Conservation (phyloP, 2,329 filamentous ascomycete species). For the Lasiodiplodia gonubiensis region DNA sequence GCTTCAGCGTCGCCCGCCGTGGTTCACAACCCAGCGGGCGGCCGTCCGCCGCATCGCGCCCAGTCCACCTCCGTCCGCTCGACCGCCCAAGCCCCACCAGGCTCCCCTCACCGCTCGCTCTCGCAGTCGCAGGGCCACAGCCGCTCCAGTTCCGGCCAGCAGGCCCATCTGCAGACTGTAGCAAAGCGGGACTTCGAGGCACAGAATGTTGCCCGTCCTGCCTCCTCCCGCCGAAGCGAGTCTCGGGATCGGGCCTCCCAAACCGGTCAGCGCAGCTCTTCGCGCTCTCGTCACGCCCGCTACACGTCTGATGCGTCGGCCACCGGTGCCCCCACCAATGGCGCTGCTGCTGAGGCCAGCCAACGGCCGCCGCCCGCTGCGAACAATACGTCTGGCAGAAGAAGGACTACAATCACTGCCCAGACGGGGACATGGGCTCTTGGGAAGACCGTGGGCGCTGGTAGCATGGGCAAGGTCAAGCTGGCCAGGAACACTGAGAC, state of each 20-base stretch:
- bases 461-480: conserved; percentile 99
- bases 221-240: conserved; percentile 65
- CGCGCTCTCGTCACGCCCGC: conserved; percentile 45
- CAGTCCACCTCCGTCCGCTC: conserved; percentile 44
- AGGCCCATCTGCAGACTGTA: conserved; percentile 57
- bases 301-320: conserved; percentile 54
- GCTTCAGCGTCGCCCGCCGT: conserved; percentile 52
- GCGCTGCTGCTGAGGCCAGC: conserved; percentile 39
- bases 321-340: conserved; percentile 44
- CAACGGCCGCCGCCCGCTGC: conserved; percentile 14
- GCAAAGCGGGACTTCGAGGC: conserved; percentile 76
- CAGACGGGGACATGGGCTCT: conserved; percentile 88
- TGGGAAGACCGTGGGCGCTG: conserved; percentile 95
- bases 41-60: conserved; percentile 45
- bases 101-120: conserved; percentile 43
- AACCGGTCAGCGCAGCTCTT: conserved; percentile 40
- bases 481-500: conserved; percentile 88
- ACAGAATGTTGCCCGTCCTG: conserved; percentile 64
- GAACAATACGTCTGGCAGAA: conserved; percentile 37
- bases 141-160: conserved; percentile 44
- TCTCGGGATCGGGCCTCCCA: conserved; percentile 65
- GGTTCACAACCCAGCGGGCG: conserved; percentile 39
- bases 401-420: conserved; percentile 84
- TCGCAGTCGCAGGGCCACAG: conserved; percentile 41
- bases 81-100: conserved; percentile 33